Base-by-base conservation (phyloP, 768 basidiomycete species). In the Lentinula aciculospora region DNA sequence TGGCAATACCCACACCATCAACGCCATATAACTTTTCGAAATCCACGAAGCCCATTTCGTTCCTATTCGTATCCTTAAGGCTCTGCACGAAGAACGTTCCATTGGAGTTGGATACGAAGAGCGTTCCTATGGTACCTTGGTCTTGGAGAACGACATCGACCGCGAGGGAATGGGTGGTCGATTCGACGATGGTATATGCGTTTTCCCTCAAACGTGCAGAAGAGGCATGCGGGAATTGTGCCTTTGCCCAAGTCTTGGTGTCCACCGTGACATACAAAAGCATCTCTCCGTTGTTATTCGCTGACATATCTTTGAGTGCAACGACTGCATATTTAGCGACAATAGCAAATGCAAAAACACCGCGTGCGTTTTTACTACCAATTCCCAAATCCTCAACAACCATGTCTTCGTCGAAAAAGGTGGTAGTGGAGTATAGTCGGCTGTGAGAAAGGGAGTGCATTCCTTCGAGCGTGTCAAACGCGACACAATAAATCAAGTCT, bases 51-150 rank as follows among this genome's bases (percentile, higher is more conserved):
- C 95, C 97, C 59, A 78, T 71, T 45, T 81, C 76, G 69, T 98
- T 96, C 48, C 97, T 77, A 69, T 98, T 98, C 4, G 97, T 98
- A 66, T 96, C 87, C 72, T 86, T 83, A 58, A 99, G 77, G 64
- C 89, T 89, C 71, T 95, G 82, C 9, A 94, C 89, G 69, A 98
- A 99, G 71, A 84, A 95, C 13, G 94, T 97, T 3, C 97, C 97
- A 64, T 98, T 95, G 36, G 90, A 92, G 71, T 98, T 97, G 72
- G 88, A 91, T 56, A 96, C 88, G 75, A 98, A 99, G 13, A 99
- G 74, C 2, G 96, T 98, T 2, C 97, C 97, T 42, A 95, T 82
- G 3, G 73, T 68, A 59, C 80, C 76, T 49, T 74, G 70, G 61
- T 87, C 82, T 57, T 86, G 83, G 8, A 91, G 78, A 51, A 96